These are phyloP conservation scores for Stachybotrys chartarum DNA, from an alignment of 2,329 filamentous ascomycete genomes.

Conservation along the genomic window DNA sequence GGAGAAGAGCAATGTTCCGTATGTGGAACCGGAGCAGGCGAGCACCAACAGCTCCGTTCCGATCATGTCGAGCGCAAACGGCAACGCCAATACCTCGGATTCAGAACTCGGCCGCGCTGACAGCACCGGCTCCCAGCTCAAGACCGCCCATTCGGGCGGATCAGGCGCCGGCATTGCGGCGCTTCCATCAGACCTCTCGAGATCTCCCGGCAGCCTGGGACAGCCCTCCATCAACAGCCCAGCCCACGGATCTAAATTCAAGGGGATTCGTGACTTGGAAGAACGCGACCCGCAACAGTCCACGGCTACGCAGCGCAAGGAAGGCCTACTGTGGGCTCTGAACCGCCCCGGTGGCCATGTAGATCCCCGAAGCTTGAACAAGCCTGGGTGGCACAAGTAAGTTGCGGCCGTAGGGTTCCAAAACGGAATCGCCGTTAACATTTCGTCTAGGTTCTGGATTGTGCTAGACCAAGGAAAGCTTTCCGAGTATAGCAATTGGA, in stretches of 20 bases:
- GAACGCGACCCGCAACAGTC: constrained; percentile 61
- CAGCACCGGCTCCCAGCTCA: constrained; percentile 64
- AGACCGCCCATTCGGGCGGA: constrained; percentile 40
- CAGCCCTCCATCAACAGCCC: constrained; percentile 43
- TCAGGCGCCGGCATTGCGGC: constrained; percentile 22
- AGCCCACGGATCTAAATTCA: constrained; percentile 59
- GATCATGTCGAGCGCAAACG: constrained; percentile 29
- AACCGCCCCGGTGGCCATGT: constrained; percentile 91
- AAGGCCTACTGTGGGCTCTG: constrained; percentile 89
- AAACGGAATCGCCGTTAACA: constrained; percentile 7
- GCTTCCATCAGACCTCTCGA: constrained; percentile 37
- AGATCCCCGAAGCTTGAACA: constrained; percentile 90
- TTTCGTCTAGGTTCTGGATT: constrained; percentile 79
- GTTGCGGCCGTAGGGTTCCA: constrained; percentile 23
- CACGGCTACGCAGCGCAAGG: constrained; percentile 64
- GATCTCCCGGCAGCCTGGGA: constrained; percentile 49
- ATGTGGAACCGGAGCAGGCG: constrained; percentile 60
- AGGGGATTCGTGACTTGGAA: constrained; percentile 86
- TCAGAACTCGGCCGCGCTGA: constrained; percentile 66
- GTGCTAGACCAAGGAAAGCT: constrained; percentile 94
- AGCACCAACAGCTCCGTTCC: constrained; percentile 29
- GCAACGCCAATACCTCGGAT: constrained; percentile 47
- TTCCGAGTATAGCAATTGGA: constrained; percentile 99
- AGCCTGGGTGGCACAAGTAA: constrained; percentile 98
- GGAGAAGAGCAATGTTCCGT: constrained; percentile 76